phyloP scores from a whole-genome alignment of 208 protist genomes.

The Acanthamoeba castellanii region DNA sequence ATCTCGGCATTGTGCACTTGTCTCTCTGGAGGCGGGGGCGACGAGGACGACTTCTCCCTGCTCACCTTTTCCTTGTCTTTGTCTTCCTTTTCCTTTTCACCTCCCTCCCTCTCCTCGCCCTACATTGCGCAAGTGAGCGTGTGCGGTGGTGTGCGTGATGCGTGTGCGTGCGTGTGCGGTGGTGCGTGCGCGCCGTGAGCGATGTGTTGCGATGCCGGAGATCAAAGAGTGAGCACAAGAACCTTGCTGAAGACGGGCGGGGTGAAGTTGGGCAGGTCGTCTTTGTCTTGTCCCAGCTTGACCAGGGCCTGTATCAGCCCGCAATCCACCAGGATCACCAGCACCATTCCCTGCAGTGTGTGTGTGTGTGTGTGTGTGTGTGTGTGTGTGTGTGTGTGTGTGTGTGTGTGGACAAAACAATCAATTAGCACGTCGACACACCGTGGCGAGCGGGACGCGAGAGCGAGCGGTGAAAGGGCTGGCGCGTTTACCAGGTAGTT shows the following conservation, averaged over 20 bases:
- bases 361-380: not conserved
- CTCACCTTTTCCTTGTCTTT: slow-evolving; percentile 43
- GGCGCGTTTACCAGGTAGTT: slow-evolving; percentile 67
- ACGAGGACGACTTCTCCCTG: not conserved
- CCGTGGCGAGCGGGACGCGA: not conserved
- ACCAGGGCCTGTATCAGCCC: slow-evolving; percentile 82
- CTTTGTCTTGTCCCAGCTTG: slow-evolving; percentile 76
- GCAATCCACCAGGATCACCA: slow-evolving; percentile 81
- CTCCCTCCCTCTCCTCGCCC: not conserved
- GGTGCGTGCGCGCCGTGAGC: not conserved
- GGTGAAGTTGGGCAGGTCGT: not conserved
- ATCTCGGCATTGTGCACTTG: slow-evolving; percentile 30
- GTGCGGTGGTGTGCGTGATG: not conserved
- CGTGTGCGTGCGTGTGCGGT: not conserved
- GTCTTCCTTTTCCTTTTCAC: slow-evolving; percentile 22
- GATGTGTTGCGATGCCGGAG: not conserved
- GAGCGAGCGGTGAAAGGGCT: no score
- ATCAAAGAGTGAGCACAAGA: no score
- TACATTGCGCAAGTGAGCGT: not conserved
- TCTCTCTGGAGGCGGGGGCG: not conserved
- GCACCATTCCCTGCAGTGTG: slow-evolving; percentile 47
- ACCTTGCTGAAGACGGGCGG: not conserved
- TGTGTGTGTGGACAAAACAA: no score
- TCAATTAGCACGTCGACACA: no score
- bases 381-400: no score